Base-by-base conservation (phyloP, 352 stramenopile species). In the Aphanomyces invadans region DNA sequence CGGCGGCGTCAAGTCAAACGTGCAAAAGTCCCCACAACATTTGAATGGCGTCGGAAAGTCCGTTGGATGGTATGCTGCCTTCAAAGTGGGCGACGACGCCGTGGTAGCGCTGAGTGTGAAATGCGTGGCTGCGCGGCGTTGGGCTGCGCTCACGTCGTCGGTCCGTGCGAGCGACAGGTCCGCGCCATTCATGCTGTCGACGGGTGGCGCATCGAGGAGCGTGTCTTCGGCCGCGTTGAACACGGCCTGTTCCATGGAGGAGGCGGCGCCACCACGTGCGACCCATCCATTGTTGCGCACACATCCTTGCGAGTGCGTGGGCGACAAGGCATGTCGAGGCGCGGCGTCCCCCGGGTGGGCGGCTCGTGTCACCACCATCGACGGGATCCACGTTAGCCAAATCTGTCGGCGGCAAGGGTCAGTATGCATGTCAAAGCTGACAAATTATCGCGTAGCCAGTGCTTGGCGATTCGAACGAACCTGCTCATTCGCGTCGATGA, bases 11-110 rank as follows among this genome's bases (percentile, higher is more conserved):
- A 88, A 21, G 15, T 74, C 64, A 39, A 88, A 83, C 51, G 74
- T 72, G 68, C 81, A 90, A 56, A 90, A 90, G 59, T 90, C 81
- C 17, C 83, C 81, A 29, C 73, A 83, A 74, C 84, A 90, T 64
- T 88, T 86, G 74, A 89, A 92, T 2, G 79, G 42, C 39, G 39
- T 68, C 21, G 60, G 60, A 39, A 68, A 68, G n/a, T 10, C 31
- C 36, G 36, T 42, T 15, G 36, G 36, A 42, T 42, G 36, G 36
- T 42, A 5, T 23, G 25, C 1, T 32, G 49, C 21, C 9, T 33
- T 1, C 21, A 19, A 21, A 9, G 44, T 9, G 12, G 44, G 5
- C 4, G 44, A 4, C 9, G 44, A 7, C 23, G 44, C 44, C 9
- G 44, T 4, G 12, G 12, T n/a, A 9, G 52, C 28, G 12, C 45